These are phyloP conservation scores for Fusarium sp. DNA, from an alignment of 2,329 filamentous ascomycete species.

Conservation along the genomic window DNA sequence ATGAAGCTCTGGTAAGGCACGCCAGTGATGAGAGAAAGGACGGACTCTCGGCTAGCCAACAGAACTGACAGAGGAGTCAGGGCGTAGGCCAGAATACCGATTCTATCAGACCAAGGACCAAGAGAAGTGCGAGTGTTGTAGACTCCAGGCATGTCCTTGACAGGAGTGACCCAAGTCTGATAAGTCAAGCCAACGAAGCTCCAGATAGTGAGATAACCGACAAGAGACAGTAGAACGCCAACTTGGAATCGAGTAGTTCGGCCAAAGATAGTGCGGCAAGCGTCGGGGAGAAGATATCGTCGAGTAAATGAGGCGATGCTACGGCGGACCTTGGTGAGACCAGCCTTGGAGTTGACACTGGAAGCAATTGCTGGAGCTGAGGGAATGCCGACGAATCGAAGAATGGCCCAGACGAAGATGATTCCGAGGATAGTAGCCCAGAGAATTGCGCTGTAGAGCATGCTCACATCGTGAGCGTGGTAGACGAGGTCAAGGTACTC, in stretches of 20 bases:
- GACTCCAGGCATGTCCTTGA: conserved; percentile 64
- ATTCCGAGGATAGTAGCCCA: conserved; percentile 60
- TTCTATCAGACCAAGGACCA: conserved; percentile 74
- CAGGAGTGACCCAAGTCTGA: conserved; percentile 75
- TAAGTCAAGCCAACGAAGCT: conserved; percentile 77
- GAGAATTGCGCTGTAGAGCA: conserved; percentile 63
- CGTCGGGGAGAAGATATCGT: conserved; percentile 70
- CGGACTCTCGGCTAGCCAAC: conserved; percentile 74
- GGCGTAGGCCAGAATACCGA: conserved; percentile 78
- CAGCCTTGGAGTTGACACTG: conserved; percentile 40
- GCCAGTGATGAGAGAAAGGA: conserved; percentile 76
- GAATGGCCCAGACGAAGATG: conserved; percentile 56
- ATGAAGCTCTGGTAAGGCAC: conserved; percentile 82
- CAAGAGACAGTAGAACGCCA: conserved; percentile 66
- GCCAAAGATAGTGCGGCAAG: conserved; percentile 69
- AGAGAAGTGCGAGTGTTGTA: conserved; percentile 74
- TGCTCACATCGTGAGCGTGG: conserved; percentile 59
- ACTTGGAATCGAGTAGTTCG: conserved; percentile 76
- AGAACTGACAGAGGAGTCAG: conserved; percentile 77
- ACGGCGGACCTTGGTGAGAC: conserved; percentile 46
- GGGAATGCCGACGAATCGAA: conserved; percentile 43
- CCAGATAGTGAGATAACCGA: conserved; percentile 73
- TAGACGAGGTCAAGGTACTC: conserved; percentile 65
- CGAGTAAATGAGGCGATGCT: conserved; percentile 57
- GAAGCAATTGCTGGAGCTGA: conserved; percentile 37